Evolutionary conservation across 1,284 basidiomycete genomes (phyloP).

Genomic region (Schizopora paradoxa): DNA sequence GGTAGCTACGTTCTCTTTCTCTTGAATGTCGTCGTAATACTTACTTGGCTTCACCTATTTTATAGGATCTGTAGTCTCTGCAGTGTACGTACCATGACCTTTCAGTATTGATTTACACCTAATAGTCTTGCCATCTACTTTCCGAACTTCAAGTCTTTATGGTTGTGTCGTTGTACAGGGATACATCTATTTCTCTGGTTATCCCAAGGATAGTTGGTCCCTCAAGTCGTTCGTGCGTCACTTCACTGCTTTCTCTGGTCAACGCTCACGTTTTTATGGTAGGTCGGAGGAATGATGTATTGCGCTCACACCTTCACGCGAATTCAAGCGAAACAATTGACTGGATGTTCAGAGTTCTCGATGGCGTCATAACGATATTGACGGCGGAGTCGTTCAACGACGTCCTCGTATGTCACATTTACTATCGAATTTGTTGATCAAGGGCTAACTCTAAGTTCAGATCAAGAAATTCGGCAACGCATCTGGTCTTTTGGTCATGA

Average conservation of each 20-base stretch:
- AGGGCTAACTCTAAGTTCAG: too few species aligned
- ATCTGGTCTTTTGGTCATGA: constrained; percentile 3
- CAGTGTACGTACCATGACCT: constrained; percentile 3
- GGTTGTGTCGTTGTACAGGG: constrained; percentile 13
- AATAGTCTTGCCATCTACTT: neutral
- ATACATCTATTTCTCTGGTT: constrained; percentile 9
- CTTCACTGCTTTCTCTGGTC: neutral
- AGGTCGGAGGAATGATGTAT: constrained; percentile 10
- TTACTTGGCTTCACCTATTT: too few species aligned
- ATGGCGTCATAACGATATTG: constrained; percentile 6
- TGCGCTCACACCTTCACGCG: neutral
- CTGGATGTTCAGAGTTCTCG: constrained; percentile 1
- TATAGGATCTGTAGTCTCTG: constrained; percentile 10
- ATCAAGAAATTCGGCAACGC: constrained; percentile 11
- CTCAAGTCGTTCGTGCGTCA: constrained; percentile 7
- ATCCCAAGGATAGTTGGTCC: constrained; percentile 3
- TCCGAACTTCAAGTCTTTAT: constrained; percentile 5
- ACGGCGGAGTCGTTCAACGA: constrained; percentile 5
- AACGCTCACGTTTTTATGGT: neutral
- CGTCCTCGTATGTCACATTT: constrained; percentile 5
- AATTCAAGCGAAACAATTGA: neutral
- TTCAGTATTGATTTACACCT: neutral
- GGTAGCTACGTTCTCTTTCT: constrained; percentile 2
- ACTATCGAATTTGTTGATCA: too few species aligned
- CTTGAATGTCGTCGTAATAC: neutral